phyloP scores from a whole-genome alignment of 2,329 filamentous ascomycete genomes.

The Tolypocladium sp. region DNA sequence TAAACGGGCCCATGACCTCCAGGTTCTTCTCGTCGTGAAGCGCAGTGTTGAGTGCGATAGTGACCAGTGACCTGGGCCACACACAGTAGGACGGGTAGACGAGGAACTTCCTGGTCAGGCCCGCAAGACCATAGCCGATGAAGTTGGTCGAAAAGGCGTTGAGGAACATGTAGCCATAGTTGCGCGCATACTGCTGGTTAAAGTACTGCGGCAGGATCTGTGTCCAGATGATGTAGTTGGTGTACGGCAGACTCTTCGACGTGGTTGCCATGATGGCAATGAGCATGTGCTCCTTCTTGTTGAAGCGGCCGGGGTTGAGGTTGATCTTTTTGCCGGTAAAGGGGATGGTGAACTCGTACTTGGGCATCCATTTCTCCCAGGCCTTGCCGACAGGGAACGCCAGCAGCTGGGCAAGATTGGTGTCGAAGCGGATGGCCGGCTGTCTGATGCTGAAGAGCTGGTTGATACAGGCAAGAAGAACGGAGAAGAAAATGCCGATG shows the following conservation, averaged over 20 bases:
- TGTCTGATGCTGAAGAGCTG: conserved; percentile 46
- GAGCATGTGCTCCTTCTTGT: conserved; percentile 47
- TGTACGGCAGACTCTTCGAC: conserved; percentile 36
- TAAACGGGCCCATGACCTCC: conserved; percentile 16
- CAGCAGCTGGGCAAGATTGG: conserved; percentile 44
- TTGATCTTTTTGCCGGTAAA: conserved; percentile 18
- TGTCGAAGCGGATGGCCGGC: conserved; percentile 37
- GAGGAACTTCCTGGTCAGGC: conserved; percentile 37
- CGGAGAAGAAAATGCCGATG: conserved; percentile 38
- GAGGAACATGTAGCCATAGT: conserved; percentile 39
- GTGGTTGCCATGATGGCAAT: conserved; percentile 49
- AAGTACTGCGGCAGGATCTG: conserved; percentile 39
- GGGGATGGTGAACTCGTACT: conserved; percentile 28
- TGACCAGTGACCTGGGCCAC: conserved; percentile 43
- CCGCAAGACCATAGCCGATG: conserved; percentile 47
- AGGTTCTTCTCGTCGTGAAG: conserved; percentile 32
- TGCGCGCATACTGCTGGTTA: conserved; percentile 37
- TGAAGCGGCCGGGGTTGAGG: conserved; percentile 43
- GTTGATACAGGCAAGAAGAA: conserved; percentile 39
- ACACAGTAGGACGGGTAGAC: conserved; percentile 43
- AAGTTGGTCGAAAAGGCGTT: conserved; percentile 42
- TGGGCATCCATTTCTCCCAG: conserved; percentile 33
- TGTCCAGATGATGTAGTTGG: conserved; percentile 39
- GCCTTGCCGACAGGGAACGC: conserved; percentile 39
- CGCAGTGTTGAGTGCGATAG: conserved; percentile 38